Evolutionary conservation across 2,329 filamentous ascomycete species (phyloP).

Genomic region (Colletotrichum costaricense): DNA sequence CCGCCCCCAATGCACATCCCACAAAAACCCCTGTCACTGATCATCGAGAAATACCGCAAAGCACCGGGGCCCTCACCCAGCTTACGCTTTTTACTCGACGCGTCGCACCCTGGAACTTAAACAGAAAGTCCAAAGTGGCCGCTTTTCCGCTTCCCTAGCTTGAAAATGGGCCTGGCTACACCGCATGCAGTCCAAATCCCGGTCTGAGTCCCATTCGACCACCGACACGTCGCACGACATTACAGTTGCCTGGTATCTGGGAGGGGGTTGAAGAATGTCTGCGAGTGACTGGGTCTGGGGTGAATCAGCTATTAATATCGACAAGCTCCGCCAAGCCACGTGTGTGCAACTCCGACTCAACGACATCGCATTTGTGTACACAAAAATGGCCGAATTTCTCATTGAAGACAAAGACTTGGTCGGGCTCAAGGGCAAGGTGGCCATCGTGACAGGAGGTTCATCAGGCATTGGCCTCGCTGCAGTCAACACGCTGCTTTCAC

Average conservation of each 20-base stretch:
- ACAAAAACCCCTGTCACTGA: background rate
- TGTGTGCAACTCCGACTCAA: background rate
- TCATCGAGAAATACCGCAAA: background rate
- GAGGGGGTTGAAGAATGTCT: background rate
- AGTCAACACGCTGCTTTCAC: slow-evolving; percentile 59
- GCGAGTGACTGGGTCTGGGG: background rate
- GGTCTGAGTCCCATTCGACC: background rate
- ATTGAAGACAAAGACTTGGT: slow-evolving; percentile 57
- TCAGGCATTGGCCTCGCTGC: slow-evolving; percentile 79
- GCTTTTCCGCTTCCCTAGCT: background rate
- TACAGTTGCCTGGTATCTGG: background rate
- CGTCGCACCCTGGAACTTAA: background rate
- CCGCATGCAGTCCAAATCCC: background rate
- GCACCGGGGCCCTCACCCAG: background rate
- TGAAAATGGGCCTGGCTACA: background rate
- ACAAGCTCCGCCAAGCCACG: background rate
- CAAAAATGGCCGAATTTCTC: slow-evolving; percentile 54
- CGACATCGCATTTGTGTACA: background rate
- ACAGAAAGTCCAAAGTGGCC: background rate
- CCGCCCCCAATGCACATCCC: too few species aligned
- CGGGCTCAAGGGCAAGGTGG: slow-evolving; percentile 69
- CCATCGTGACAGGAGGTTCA: slow-evolving; percentile 78
- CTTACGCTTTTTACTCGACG: background rate
- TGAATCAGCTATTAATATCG: background rate
- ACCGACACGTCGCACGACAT: background rate